A percentile compares a stretch with the other conserved stretches of the same genome.
These are phyloP conservation scores for Angomonas ambiguus DNA, from an alignment of 208 protist species.

Conservation along the genomic window DNA sequence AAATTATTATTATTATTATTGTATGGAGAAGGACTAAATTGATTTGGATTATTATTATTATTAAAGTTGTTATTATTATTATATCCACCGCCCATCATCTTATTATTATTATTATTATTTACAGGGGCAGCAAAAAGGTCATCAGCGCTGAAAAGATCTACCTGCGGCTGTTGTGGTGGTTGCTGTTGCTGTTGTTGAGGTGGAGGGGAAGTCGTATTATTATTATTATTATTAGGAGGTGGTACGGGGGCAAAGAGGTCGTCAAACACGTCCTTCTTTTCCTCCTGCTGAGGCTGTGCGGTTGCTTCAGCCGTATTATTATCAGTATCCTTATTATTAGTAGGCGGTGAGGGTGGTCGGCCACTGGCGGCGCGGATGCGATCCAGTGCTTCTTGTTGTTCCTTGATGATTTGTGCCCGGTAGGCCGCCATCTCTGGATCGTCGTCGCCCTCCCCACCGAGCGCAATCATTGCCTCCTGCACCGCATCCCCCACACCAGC, in stretches of 20 bases:
- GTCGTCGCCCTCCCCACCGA: constrained; percentile 44
- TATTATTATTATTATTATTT: constrained; percentile 7
- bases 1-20: background rate
- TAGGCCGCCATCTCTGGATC: constrained; percentile 52
- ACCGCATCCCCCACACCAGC: constrained; percentile 21
- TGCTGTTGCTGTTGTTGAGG: constrained; percentile 10
- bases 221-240: constrained; percentile 1
- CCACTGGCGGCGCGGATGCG: constrained; percentile 28
- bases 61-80: constrained; percentile 14
- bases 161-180: constrained; percentile 17
- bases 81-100: constrained; percentile 16
- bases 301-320: constrained; percentile 2
- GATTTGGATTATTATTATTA: constrained; percentile 5
- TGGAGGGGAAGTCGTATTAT: background rate
- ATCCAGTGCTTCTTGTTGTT: constrained; percentile 71
- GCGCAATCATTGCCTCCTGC: constrained; percentile 47
- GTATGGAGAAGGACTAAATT: background rate
- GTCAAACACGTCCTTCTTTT: constrained; percentile 66
- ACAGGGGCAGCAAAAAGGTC: constrained; percentile 39
- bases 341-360: background rate
- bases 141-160: constrained; percentile 42
- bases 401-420: constrained; percentile 48
- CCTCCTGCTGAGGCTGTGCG: constrained; percentile 16
- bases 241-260: constrained; percentile 54
- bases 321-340: background rate